Percentiles rank a stretch among this genome's conserved stretches.
phyloP scores from a whole-genome alignment of 2,329 filamentous ascomycete species.

The Cercospora sp. region DNA sequence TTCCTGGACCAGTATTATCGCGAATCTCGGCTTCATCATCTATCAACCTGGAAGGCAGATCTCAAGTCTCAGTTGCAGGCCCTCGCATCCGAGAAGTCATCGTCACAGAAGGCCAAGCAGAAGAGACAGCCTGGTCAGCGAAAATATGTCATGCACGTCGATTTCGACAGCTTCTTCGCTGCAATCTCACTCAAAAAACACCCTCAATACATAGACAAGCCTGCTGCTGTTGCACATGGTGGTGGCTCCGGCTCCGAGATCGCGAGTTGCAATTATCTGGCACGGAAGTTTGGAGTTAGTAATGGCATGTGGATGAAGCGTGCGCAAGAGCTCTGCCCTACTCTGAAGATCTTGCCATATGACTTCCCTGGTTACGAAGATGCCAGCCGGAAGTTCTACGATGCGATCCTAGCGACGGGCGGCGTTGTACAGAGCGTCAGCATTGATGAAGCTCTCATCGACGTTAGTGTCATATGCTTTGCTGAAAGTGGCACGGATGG shows the following conservation, averaged over 20 bases:
- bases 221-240: conserved; percentile 85
- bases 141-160: conserved; percentile 88
- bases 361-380: conserved; percentile 95
- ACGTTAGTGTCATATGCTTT: conserved; percentile 72
- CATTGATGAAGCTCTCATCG: conserved; percentile 89
- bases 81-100: conserved; percentile 68
- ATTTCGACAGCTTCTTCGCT: conserved; percentile 98
- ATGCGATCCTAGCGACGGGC: conserved; percentile 73
- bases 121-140: conserved; percentile 64
- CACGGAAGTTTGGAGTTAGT: conserved; percentile 80
- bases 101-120: conserved; percentile 51
- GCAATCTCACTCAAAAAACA: conserved; percentile 80
- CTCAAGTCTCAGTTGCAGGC: conserved; percentile 85
- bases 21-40: conserved; percentile 89
- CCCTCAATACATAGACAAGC: conserved; percentile 74
- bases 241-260: conserved; percentile 86
- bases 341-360: conserved; percentile 87
- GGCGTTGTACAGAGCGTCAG: conserved; percentile 93
- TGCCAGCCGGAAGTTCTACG: conserved; percentile 84
- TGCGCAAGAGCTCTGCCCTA: conserved; percentile 77
- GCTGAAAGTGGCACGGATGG: conserved; percentile 66
- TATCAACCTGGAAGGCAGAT: conserved; percentile 95
- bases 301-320: conserved; percentile 99
- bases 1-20: conserved; percentile 95
- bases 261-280: conserved; percentile 94